phyloP scores from a whole-genome alignment of 768 basidiomycete genomes.

The Leccinum boreale region DNA sequence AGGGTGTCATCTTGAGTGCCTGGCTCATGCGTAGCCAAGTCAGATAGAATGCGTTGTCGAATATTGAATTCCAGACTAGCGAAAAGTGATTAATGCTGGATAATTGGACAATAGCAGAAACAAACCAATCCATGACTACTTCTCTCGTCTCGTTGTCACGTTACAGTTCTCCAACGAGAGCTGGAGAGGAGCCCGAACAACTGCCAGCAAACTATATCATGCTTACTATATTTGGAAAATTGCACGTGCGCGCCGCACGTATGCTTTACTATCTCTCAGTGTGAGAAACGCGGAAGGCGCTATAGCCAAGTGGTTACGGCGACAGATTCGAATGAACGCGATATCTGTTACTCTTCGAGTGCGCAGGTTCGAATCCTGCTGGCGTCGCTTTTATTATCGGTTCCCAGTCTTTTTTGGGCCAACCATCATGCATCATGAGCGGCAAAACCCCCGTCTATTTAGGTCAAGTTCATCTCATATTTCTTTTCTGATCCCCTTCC shows the following conservation, averaged over 20 bases:
- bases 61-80: constrained; percentile 74
- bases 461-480: background rate
- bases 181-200: background rate
- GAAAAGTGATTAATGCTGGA: background rate
- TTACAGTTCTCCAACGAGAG: no score
- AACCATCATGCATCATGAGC: background rate
- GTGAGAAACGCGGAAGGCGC: constrained; percentile 25
- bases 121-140: constrained; percentile 49
- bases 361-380: constrained; percentile 43
- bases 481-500: background rate
- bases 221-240: no score
- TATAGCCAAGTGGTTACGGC: constrained; percentile 80
- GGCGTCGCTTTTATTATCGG: constrained; percentile 30
- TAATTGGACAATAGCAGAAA: background rate
- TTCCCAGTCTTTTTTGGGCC: background rate
- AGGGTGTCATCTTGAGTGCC: constrained; percentile 44
- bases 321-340: constrained; percentile 56
- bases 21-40: constrained; percentile 61
- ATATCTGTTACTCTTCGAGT: constrained; percentile 38
- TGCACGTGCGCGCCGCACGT: no score
- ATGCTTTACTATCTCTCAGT: background rate
- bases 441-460: no score
- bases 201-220: background rate
- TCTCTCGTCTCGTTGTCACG: no score
- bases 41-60: constrained; percentile 69